Percentiles rank a stretch among this genome's conserved stretches.
Evolutionary conservation across 495 filamentous ascomycete genomes (phyloP).

Genomic region (Copromyces sp.): DNA sequence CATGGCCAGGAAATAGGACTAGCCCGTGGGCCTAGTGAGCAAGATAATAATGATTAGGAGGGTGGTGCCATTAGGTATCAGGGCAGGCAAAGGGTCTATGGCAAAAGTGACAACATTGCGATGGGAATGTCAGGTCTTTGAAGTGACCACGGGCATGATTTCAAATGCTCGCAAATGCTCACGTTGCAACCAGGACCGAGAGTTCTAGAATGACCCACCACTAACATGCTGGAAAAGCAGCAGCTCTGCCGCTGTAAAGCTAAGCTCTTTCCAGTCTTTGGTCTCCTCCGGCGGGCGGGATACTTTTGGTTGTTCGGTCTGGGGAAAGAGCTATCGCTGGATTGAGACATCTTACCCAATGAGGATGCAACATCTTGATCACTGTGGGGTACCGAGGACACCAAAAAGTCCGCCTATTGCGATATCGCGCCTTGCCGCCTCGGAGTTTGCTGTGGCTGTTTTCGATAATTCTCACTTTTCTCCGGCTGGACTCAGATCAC

Average conservation of each 20-base stretch:
- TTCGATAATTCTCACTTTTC: neutral
- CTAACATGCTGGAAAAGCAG: neutral
- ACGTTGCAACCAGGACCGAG: neutral
- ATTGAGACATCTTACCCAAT: neutral
- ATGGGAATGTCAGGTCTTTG: neutral
- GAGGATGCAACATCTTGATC: neutral
- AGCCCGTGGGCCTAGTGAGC: neutral
- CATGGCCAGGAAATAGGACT: neutral
- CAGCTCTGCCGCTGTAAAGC: neutral
- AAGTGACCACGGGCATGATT: neutral
- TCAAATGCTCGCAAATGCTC: neutral
- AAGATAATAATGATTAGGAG: neutral
- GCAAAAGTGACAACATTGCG: neutral
- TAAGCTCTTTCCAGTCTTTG: neutral
- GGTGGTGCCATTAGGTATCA: neutral
- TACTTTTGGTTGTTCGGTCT: neutral
- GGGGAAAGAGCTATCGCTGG: neutral
- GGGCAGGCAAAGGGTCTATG: neutral
- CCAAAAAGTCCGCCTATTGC: neutral
- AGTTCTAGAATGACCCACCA: neutral
- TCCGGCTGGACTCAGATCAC: neutral
- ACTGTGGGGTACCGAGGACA: neutral
- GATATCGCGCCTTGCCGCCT: neutral
- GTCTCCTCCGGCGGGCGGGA: neutral
- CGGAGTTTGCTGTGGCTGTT: neutral